A percentile compares a stretch with the other conserved stretches of the same genome.
These are phyloP conservation scores for Wallacemonas rigidus DNA, from an alignment of 208 protist genomes.

Conservation along the genomic window DNA sequence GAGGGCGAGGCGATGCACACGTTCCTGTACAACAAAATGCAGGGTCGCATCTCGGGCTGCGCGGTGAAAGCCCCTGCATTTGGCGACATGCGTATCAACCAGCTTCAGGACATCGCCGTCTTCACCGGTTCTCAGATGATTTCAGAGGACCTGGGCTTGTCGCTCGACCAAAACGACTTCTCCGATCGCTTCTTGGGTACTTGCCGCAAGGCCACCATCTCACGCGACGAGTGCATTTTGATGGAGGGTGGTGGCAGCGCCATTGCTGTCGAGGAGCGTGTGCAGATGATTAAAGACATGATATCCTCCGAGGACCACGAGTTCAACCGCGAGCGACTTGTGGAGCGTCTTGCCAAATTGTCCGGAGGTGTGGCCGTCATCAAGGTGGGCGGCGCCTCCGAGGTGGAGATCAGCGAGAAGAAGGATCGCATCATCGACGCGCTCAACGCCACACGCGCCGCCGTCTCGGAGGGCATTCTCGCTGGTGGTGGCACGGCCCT, in stretches of 20 bases:
- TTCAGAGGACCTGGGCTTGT: conserved; percentile 94
- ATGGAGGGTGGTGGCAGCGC: conserved; percentile 97
- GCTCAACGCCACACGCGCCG: conserved; percentile 98
- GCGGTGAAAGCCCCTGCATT: conserved; percentile 99
- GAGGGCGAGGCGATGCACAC: conserved; percentile 93
- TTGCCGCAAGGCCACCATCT: conserved; percentile 92
- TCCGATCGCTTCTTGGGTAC: conserved; percentile 83
- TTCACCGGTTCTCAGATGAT: conserved; percentile 97
- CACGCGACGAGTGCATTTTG: conserved; percentile 98
- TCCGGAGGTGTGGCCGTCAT: conserved; percentile 94
- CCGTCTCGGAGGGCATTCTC: conserved; percentile 99
- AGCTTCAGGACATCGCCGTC: conserved; percentile 99
- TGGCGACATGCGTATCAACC: conserved; percentile 98
- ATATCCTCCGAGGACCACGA: conserved; percentile 91
- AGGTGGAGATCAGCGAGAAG: conserved; percentile 99
- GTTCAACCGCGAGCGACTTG: conserved; percentile 98
- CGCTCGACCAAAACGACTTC: conserved; percentile 91
- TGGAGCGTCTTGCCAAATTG: conserved; percentile 94
- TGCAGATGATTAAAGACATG: conserved; percentile 96
- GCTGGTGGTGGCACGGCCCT: conserved; percentile 98
- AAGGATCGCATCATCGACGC: conserved; percentile 99
- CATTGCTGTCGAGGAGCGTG: conserved; percentile 94
- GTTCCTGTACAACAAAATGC: conserved; percentile 95
- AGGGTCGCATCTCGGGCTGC: conserved; percentile 81
- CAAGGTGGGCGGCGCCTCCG: conserved; percentile 97